Conservation (phyloP, 768 basidiomycete genomes). For the Kwoniella heveanensis region DNA sequence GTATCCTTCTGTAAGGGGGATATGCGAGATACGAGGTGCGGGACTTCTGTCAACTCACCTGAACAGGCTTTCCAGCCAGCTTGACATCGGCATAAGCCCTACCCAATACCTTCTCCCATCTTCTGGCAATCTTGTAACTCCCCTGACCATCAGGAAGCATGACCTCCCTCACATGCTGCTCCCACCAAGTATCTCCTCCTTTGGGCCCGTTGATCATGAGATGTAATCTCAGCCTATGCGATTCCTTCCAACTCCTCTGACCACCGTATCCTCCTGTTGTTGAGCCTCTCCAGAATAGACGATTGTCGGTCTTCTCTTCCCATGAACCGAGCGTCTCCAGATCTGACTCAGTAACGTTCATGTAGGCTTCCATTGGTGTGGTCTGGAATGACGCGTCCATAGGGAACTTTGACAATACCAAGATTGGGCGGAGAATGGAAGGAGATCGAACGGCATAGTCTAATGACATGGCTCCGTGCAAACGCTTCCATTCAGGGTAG, state of each 20-base stretch:
- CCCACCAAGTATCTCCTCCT: slow-evolving; percentile 52
- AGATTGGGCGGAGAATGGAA: slow-evolving; percentile 48
- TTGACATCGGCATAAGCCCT: slow-evolving; percentile 67
- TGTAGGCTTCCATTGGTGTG: slow-evolving; percentile 52
- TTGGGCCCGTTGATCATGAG: slow-evolving; percentile 56
- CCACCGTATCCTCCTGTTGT: slow-evolving; percentile 57
- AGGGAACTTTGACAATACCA: slow-evolving; percentile 55
- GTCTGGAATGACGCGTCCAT: slow-evolving; percentile 48
- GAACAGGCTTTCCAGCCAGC: slow-evolving; percentile 60
- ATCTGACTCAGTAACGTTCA: slow-evolving; percentile 43
- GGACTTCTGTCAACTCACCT: slow-evolving; percentile 34
- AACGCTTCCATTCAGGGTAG: slow-evolving; percentile 48
- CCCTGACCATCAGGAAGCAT: slow-evolving; percentile 53
- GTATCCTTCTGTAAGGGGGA: too few relatives aligned
- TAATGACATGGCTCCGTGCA: slow-evolving; percentile 54
- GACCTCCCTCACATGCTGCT: slow-evolving; percentile 48
- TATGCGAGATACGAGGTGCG: too few relatives aligned
- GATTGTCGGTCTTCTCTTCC: slow-evolving; percentile 57
- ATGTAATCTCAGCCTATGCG: slow-evolving; percentile 57
- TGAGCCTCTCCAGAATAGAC: slow-evolving; percentile 59
- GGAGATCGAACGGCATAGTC: slow-evolving; percentile 52
- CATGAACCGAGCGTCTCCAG: slow-evolving; percentile 45
- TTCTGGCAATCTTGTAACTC: slow-evolving; percentile 34
- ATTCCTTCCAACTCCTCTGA: slow-evolving; percentile 56
- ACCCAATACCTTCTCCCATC: slow-evolving; percentile 57